A percentile compares a stretch with the other conserved stretches of the same genome.
phyloP scores from a whole-genome alignment of 2,329 filamentous ascomycete species.

The Colletotrichum sp. region DNA sequence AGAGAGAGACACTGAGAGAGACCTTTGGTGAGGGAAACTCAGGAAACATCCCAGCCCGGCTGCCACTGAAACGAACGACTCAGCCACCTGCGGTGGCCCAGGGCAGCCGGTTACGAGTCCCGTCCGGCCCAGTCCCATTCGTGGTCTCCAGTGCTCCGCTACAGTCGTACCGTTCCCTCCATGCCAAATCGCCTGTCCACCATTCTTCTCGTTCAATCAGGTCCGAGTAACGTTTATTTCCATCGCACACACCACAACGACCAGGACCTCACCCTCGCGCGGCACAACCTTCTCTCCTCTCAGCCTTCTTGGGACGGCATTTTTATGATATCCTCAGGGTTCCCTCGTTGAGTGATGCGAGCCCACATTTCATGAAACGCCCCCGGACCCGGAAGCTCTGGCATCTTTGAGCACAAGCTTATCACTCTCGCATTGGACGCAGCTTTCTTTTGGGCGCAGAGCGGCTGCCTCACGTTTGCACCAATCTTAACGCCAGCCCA shows the following conservation, averaged over 20 bases:
- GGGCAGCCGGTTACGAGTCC: slow-evolving; percentile 12
- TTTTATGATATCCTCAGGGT: slow-evolving; percentile 2
- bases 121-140: background rate
- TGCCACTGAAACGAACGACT: slow-evolving; percentile 20
- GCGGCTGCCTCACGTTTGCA: slow-evolving; percentile 3
- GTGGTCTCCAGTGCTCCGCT: background rate
- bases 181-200: background rate
- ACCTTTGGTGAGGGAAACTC: background rate
- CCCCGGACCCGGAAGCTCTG: slow-evolving; percentile 23
- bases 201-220: slow-evolving; percentile 8
- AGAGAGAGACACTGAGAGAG: background rate
- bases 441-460: slow-evolving; percentile 6
- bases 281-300: slow-evolving; percentile 1
- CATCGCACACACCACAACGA: slow-evolving; percentile 17
- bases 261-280: background rate
- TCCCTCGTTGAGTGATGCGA: slow-evolving; percentile 13
- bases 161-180: background rate
- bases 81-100: slow-evolving; percentile 18
- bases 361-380: slow-evolving; percentile 23
- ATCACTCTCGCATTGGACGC: slow-evolving; percentile 3
- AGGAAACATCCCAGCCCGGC: slow-evolving; percentile 1
- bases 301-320: background rate
- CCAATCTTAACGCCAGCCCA: background rate
- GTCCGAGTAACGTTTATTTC: background rate
- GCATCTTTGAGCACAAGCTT: slow-evolving; percentile 22